Evolutionary conservation across 768 basidiomycete species (phyloP), one percentile per base, ranked within the genome.

Genomic region (Gloeopeniophorella convolvens): DNA sequence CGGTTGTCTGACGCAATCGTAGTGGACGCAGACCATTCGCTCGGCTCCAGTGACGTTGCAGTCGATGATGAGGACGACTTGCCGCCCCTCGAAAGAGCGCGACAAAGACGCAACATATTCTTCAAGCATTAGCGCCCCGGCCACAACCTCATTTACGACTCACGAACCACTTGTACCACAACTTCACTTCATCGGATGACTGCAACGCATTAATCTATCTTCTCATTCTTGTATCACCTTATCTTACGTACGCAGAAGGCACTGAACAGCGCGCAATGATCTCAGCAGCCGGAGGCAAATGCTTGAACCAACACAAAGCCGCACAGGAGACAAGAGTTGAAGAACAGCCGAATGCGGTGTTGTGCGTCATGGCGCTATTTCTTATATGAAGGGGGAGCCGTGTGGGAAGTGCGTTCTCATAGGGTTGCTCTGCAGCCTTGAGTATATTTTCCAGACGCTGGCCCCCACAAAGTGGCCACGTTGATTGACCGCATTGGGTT

Each of bases 81-180:
- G 23, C 73, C 85, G 4, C 86, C 86, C 1, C 67, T 89, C 30
- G 86, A 89, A 65, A 74, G 77, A 57, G 86, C 83, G 26, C 67
- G 76, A 50, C 73, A 80, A 43, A 75, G 74, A 54, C 54, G 69
- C 55, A 73, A 68, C 44, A 58, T 65, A 16, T 58, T 73, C 7
- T 59, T 65, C 2, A 58, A 48, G 34, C 32, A 44, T 37, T 49
- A 40, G 18, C 42, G 10, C 23, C 28, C 27, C 16, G 31, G 5
- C 37, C 28, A 37, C 27, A 13, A n/a, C n/a, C 9, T 18, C 21
- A 30, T 32, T 31, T 5, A 23, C 32, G 23, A 23, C 46, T 41
- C 8, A 51, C 32, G 50, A n/a, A 51, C 18, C 10, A 45, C 16
- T 13, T 35, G 7, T 44, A 51, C 37, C n/a, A n/a, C n/a, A n/a